Conservation (phyloP, 306 rosid genomes). For the Leucaena leucocephala region DNA sequence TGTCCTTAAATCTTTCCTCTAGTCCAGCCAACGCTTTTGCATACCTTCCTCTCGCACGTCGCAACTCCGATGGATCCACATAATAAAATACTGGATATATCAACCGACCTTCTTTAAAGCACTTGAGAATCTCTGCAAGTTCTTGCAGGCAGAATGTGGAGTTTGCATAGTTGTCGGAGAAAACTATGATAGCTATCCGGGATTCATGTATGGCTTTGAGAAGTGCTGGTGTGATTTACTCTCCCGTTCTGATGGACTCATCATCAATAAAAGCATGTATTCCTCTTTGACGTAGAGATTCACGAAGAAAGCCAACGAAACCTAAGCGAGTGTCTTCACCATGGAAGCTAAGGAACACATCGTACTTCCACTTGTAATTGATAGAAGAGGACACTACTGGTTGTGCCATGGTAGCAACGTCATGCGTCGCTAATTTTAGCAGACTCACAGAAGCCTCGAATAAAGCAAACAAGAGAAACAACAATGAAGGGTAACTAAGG, state of each 20-base stretch:
- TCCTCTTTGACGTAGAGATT: background rate
- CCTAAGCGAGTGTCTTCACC: background rate
- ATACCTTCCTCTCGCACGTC: background rate
- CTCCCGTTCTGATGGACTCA: background rate
- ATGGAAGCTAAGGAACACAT: background rate
- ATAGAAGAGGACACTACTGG: background rate
- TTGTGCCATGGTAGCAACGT: background rate
- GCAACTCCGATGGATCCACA: conserved; percentile 13
- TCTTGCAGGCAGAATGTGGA: background rate
- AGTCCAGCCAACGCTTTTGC: background rate
- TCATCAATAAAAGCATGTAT: background rate
- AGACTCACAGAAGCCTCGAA: background rate
- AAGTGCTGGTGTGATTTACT: background rate
- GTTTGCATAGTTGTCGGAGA: background rate
- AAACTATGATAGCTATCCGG: background rate
- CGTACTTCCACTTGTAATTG: background rate
- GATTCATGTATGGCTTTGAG: background rate
- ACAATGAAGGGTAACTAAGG: background rate
- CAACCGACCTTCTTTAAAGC: background rate
- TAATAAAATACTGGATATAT: background rate
- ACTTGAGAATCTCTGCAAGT: background rate
- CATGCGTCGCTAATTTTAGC: background rate
- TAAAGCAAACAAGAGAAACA: background rate
- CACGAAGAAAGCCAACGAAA: background rate
- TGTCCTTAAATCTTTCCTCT: background rate